Evolutionary conservation across 768 basidiomycete genomes (phyloP).

Genomic region (Boletus subparvulus): DNA sequence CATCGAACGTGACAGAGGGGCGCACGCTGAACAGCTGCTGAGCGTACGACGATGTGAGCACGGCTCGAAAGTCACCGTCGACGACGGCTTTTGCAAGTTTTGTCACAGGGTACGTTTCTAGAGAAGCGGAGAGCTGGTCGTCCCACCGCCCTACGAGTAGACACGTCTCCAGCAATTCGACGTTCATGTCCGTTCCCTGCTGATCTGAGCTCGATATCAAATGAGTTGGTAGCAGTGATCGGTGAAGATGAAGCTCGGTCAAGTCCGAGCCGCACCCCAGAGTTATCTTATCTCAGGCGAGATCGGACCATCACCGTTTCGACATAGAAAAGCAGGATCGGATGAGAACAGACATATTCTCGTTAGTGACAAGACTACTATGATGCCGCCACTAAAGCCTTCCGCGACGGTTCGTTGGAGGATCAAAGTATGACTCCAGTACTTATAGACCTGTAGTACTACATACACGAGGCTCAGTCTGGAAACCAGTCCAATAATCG

Average conservation of each 20-base stretch:
- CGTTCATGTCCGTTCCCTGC: slow-evolving; percentile 13
- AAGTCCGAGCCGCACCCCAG: background rate
- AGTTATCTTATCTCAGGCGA: slow-evolving; percentile 13
- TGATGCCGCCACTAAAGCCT: too few species aligned
- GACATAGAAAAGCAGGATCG: background rate
- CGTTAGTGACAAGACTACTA: too few species aligned
- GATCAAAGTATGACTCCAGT: too few species aligned
- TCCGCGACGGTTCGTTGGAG: background rate
- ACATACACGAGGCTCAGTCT: background rate
- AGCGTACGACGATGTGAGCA: slow-evolving; percentile 47
- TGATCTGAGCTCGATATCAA: background rate
- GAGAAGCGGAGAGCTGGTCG: slow-evolving; percentile 14
- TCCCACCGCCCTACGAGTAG: slow-evolving; percentile 56
- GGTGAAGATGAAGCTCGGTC: background rate
- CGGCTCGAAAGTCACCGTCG: slow-evolving; percentile 57
- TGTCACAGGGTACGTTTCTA: slow-evolving; percentile 24
- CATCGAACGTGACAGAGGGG: slow-evolving; percentile 34
- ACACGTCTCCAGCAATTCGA: slow-evolving; percentile 48
- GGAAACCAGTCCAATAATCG: background rate
- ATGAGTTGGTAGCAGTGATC: background rate
- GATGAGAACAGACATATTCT: background rate
- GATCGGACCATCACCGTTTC: background rate
- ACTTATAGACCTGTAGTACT: too few species aligned
- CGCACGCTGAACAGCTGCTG: slow-evolving; percentile 39
- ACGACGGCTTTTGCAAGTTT: slow-evolving; percentile 56